Percentiles rank a stretch among this genome's conserved stretches.
These are phyloP conservation scores for Letharia columbiana DNA, from an alignment of 495 filamentous ascomycete species.

Conservation along the genomic window DNA sequence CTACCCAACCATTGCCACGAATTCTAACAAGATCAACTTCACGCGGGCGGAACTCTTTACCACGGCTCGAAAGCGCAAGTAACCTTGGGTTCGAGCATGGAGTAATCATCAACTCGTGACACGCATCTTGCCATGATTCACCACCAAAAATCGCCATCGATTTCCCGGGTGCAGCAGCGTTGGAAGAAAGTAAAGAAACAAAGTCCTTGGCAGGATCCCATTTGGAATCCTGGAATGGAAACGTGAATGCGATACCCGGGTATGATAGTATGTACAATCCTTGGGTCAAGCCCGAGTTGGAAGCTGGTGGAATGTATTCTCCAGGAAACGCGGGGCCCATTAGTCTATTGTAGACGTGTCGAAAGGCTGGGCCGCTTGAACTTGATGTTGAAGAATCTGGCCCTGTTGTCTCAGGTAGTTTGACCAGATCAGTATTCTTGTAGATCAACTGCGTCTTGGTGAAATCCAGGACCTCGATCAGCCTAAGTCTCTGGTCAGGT, in stretches of 20 bases:
- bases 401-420: slow-evolving; percentile 41
- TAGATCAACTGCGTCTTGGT: slow-evolving; percentile 74
- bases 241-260: slow-evolving; percentile 85
- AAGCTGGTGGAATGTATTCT: slow-evolving; percentile 64
- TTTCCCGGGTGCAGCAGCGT: slow-evolving; percentile 60
- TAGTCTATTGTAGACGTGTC: slow-evolving; percentile 82
- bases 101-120: slow-evolving; percentile 65
- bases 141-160: slow-evolving; percentile 86
- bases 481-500: slow-evolving; percentile 76
- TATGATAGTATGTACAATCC: slow-evolving; percentile 83
- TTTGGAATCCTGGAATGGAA: slow-evolving; percentile 65
- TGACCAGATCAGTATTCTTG: slow-evolving; percentile 76
- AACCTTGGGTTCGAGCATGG: slow-evolving; percentile 57
- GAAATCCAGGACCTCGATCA: slow-evolving; percentile 89
- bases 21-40: slow-evolving; percentile 76
- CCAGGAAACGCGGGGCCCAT: slow-evolving; percentile 88
- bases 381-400: slow-evolving; percentile 26
- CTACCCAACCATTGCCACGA: slow-evolving; percentile 63
- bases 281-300: slow-evolving; percentile 39
- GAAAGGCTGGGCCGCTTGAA: slow-evolving; percentile 66
- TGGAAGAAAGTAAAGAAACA: slow-evolving; percentile 73
- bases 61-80: slow-evolving; percentile 46
- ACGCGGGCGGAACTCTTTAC: slow-evolving; percentile 57
- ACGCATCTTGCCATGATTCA: slow-evolving; percentile 76
- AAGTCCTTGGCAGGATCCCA: slow-evolving; percentile 79